These are phyloP conservation scores for Pseudonectria buxi DNA, from an alignment of 2,329 filamentous ascomycete genomes.

Conservation along the genomic window DNA sequence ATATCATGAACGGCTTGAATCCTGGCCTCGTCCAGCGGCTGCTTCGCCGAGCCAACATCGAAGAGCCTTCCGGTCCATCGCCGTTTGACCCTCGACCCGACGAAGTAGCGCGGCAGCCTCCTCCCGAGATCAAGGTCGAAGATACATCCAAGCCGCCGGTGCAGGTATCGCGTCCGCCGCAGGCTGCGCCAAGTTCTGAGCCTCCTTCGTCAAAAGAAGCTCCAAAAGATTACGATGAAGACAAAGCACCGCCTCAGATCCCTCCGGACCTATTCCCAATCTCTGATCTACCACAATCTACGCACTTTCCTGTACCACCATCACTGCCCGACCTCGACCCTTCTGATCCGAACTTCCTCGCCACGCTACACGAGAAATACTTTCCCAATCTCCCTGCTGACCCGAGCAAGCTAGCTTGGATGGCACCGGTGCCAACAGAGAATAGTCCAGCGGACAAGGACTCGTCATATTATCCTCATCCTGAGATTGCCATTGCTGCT, in stretches of 20 bases:
- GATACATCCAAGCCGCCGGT: conserved; percentile 17
- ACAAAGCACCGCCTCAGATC: conserved; percentile 35
- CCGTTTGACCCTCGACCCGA: conserved; percentile 34
- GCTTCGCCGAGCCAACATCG: conserved; percentile 68
- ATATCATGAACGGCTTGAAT: conserved; percentile 72
- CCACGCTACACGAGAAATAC: conserved; percentile 83
- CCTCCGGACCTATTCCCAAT: conserved; percentile 37
- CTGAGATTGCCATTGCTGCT: conserved; percentile 64
- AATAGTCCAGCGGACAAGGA: conserved; percentile 59
- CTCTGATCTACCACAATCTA: conserved; percentile 33
- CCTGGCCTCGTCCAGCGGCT: conserved; percentile 71
- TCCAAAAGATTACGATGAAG: conserved; percentile 32
- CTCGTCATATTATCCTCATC: conserved; percentile 75
- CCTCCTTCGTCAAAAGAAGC: conserved; percentile 5
- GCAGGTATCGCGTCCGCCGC: not conserved
- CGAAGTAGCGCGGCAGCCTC: conserved; percentile 9
- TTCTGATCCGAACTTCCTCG: conserved; percentile 72
- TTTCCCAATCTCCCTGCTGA: conserved; percentile 84
- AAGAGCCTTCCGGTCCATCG: conserved; percentile 45
- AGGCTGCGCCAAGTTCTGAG: not conserved
- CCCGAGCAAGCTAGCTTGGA: conserved; percentile 83
- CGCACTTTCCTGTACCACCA: conserved; percentile 56
- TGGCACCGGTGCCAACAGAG: conserved; percentile 63
- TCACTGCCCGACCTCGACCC: conserved; percentile 71
- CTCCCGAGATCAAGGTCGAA: conserved; percentile 30